These are phyloP conservation scores for Boletus rubroflammeus DNA, from an alignment of 768 basidiomycete genomes.

Conservation along the genomic window DNA sequence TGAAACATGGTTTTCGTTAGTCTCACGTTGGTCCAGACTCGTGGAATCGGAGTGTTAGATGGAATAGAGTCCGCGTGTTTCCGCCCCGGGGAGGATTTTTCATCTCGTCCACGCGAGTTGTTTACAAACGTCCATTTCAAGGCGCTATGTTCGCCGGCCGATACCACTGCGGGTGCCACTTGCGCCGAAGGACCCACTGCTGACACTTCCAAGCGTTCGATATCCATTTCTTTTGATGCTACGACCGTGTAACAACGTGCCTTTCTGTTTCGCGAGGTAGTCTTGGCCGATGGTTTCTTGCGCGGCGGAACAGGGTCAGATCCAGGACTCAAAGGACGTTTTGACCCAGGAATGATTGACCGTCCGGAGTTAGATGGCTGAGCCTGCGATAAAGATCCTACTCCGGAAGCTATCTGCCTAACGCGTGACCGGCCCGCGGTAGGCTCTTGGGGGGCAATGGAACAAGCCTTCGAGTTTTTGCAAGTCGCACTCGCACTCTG, in stretches of 20 bases:
- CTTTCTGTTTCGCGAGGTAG: background rate
- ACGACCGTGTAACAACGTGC: background rate
- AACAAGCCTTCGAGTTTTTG: background rate
- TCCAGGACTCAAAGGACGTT: constrained; percentile 17
- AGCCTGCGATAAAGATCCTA: background rate
- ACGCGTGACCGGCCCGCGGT: background rate
- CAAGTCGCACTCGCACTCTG: background rate
- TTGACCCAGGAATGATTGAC: background rate
- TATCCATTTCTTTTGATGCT: background rate
- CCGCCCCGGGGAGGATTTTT: background rate
- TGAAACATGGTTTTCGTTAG: background rate
- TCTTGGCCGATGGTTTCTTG: constrained; percentile 9
- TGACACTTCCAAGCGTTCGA: background rate
- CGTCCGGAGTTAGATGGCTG: background rate
- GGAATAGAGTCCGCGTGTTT: background rate
- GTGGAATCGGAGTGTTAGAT: constrained; percentile 9
- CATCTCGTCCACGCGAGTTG: background rate
- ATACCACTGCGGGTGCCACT: background rate
- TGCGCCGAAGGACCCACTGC: background rate
- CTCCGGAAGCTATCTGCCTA: background rate
- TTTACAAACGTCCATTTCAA: constrained; percentile 22
- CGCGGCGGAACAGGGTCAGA: background rate
- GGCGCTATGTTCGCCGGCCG: background rate
- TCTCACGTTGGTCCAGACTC: constrained; percentile 31
- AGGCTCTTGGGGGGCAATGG: background rate